Base-by-base conservation (phyloP, 495 filamentous ascomycete genomes). In the Aspergillus steynii region DNA sequence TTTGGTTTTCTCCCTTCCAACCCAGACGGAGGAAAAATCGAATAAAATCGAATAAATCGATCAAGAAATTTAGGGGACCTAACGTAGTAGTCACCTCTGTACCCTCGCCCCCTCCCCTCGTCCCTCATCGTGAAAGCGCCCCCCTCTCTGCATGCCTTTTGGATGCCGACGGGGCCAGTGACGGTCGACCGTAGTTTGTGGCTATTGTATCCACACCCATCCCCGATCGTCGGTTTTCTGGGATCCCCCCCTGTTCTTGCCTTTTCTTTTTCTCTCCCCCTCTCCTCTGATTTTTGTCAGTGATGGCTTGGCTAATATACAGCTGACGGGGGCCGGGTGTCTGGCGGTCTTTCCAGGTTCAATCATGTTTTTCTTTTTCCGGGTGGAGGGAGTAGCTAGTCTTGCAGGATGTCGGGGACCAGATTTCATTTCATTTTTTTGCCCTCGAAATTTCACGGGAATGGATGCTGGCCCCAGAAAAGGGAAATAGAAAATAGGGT, bases 151-250 rank as follows among this genome's bases (percentile, higher is more conserved):
- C 63, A 70, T 72, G 64, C 65, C 68, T 68, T 56, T 58, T 62
- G 63, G 65, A 42, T 56, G 51, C 52, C 52, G 48, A 55, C 50
- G 56, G 59, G 59, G 50, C 29, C 55, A 62, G 53, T 61, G 61
- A 56, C 53, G 60, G 63, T 64, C 61, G 56, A 68, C 62, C 61
- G 64, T 70, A 73, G 70, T 70, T 72, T 71, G 70, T 74, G 71
- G 71, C 62, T 74, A 65, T 62, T 56, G 68, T 70, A 65, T 63
- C 71, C 73, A 74, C 74, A 62, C 47, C 50, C 54, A 58, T 59
- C 72, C 71, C 74, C 73, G 75, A 78, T 78, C 75, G 75, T 75
- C 75, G 71, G 67, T 73, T 73, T 76, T 65, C 65, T 72, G 66
- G 67, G 66, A 58, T 62, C 60, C 55, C 63, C 72, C 74, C 70